Evolutionary conservation across 495 filamentous ascomycete genomes (phyloP), one percentile per base, ranked within the genome.

Genomic region (Penicillium malachiteum): DNA sequence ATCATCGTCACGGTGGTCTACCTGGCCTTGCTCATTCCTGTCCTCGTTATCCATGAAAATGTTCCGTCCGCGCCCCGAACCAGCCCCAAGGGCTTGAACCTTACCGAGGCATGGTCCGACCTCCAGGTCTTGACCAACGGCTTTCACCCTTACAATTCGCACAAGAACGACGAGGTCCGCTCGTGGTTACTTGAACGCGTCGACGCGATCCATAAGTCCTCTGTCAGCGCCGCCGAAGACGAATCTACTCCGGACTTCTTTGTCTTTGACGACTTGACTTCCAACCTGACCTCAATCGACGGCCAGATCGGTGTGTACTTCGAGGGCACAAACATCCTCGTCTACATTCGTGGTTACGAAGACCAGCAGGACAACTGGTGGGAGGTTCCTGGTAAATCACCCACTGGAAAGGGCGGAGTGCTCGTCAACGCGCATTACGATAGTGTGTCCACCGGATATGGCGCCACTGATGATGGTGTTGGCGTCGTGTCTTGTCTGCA

Each of bases 371-470:
- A 79, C 6, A 75, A 78, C 11, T 92, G 84, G 86, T 92, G 84
- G 89, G 64, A 68, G 34, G 68, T 70, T 16, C 65, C 70, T 7
- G 70, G 70, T 7, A 69, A 74, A 52, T 67, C 64, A 42, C 78
- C 81, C 35, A 74, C 76, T 47, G 81, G 82, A 16, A 85, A 83
- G 58, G 88, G 89, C 7, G 88, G 90, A 30, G 87, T 96, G 8
- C 80, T 98, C 48, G 89, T 98, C 60, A 98, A 96, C 65, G 90
- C 93, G 5, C 94, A 98, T 63, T 97, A 94, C 64, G 94, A 98
- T 68, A 94, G 90, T 57, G 94, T 97, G 1, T 90, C 91, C 7
- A 92, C 91, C 1, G 94, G 93, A 10, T 89, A 78, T 62, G 93
- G 93, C 40, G 93, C 94, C 30, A 97, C 94, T 7, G 94, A 98